Evolutionary conservation across 1,284 basidiomycete genomes (phyloP).

Genomic region (Pholiota adiposa): DNA sequence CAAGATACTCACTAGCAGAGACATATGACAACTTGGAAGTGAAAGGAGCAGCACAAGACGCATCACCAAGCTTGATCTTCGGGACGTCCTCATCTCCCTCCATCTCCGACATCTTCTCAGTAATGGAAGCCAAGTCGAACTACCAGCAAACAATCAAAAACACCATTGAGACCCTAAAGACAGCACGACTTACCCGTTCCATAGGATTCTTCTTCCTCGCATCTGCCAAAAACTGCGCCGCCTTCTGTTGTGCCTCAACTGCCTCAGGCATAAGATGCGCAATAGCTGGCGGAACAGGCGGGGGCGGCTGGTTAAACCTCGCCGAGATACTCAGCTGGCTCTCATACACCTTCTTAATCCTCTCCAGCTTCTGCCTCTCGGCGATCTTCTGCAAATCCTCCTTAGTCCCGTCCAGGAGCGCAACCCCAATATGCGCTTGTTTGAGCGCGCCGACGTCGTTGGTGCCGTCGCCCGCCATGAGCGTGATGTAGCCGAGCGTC

Average conservation of each 20-base stretch:
- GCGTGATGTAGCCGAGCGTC: slow-evolving; percentile 84
- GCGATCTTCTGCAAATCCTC: slow-evolving; percentile 94
- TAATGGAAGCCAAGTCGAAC: slow-evolving; percentile 90
- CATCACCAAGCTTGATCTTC: slow-evolving; percentile 96
- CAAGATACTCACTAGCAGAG: slow-evolving; percentile 72
- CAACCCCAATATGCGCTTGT: slow-evolving; percentile 94
- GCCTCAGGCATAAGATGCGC: slow-evolving; percentile 87
- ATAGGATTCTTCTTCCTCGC: slow-evolving; percentile 84
- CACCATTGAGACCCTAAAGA: slow-evolving; percentile 32
- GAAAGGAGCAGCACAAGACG: slow-evolving; percentile 95
- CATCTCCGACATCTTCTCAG: slow-evolving; percentile 89
- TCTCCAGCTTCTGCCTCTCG: slow-evolving; percentile 86
- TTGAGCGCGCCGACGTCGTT: slow-evolving; percentile 97
- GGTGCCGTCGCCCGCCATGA: slow-evolving; percentile 98
- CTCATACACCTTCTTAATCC: slow-evolving; percentile 95
- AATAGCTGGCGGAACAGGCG: slow-evolving; percentile 85
- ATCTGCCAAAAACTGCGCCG: slow-evolving; percentile 61
- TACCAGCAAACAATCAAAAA: too few relatives aligned
- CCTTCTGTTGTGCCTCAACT: slow-evolving; percentile 87
- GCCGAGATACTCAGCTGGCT: slow-evolving; percentile 89
- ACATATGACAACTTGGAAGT: slow-evolving; percentile 96
- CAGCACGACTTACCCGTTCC: slow-evolving; percentile 79
- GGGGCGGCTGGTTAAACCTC: slow-evolving; percentile 89
- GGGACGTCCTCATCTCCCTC: slow-evolving; percentile 93
- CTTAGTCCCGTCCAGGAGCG: slow-evolving; percentile 86